Percentiles rank a stretch among this genome's conserved stretches.
Evolutionary conservation across 1,139 yeast genomes (phyloP).

Genomic region (Kodamaea arcana): DNA sequence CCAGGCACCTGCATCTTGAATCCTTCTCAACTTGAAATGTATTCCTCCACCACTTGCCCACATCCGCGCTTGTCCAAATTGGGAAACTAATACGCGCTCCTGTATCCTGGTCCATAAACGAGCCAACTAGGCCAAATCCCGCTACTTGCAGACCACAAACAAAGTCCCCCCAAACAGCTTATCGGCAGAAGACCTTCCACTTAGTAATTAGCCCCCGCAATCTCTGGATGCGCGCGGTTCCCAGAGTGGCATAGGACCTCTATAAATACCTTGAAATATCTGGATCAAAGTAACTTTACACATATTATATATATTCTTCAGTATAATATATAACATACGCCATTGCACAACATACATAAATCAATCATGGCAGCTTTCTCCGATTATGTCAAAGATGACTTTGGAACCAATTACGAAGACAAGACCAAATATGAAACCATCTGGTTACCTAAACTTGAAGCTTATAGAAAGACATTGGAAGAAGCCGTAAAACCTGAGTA

Average conservation of each 20-base stretch:
- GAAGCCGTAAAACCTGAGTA: slow-evolving; percentile 40
- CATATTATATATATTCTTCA: too few relatives aligned
- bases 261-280: too few relatives aligned
- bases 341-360: slow-evolving; percentile 2
- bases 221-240: slow-evolving; percentile 1
- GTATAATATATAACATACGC: background rate
- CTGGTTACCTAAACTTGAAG: slow-evolving; percentile 49
- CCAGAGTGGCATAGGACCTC: background rate
- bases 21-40: too few relatives aligned
- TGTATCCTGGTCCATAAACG: too few relatives aligned
- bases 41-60: too few relatives aligned
- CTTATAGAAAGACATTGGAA: slow-evolving; percentile 42
- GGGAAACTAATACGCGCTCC: background rate
- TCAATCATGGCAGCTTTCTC: slow-evolving; percentile 11
- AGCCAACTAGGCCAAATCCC: too few relatives aligned
- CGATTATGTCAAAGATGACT: slow-evolving; percentile 31
- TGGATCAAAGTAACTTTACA: too few relatives aligned
- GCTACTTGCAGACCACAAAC: too few relatives aligned
- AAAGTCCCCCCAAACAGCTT: too few relatives aligned
- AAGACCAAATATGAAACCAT: slow-evolving; percentile 26
- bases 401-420: slow-evolving; percentile 35
- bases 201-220: slow-evolving; percentile 1
- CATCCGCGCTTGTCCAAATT: background rate
- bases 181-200: too few relatives aligned
- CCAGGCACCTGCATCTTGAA: too few relatives aligned